Evolutionary conservation across 108 stramenopile genomes (phyloP), one percentile per base, ranked within the genome.

Genomic region (Cyclotella kingstonii): DNA sequence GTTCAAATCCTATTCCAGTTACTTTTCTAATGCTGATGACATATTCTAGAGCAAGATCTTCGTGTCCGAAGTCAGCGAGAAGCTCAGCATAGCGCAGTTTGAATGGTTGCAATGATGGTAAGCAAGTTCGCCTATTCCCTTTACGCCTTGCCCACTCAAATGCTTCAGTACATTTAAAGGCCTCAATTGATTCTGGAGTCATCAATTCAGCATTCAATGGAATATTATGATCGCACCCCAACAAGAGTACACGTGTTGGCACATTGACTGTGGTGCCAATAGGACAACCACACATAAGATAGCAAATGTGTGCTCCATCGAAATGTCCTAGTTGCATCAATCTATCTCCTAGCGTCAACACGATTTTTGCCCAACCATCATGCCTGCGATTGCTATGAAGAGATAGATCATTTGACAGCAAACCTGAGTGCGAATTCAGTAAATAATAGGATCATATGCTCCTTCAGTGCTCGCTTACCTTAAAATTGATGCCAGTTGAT

Each of bases 71-170:
- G 47, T 95, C 90, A 1, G 77, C 83, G 23, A 91, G 77, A 12
- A 81, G 78, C 59, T 76, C 76, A 6, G 90, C 90, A 50, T 90
- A 92, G 14, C 73, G 58, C 15, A 91, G 48, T 49, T 95, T 92
- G 63, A 92, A 89, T 14, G 83, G 71, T 55, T 89, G 89, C 17
- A 95, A 77, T 17, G 58, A 60, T 19, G 68, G 73, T 18, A 92
- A 71, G 22, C 57, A 57, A 9, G 90, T 82, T 46, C 81, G 76
- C 41, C 69, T 74, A 64, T 95, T 95, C 28, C 89, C 90, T 60
- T 52, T 71, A 5, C 90, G 79, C 46, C 86, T 86, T 5, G 94
- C 85, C 94, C 94, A 95, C 60, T 95, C 94, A 54, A 87, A 95
- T 2, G 90, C 94, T 62, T 95, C 94, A n/a, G 94, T 88, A 30